Percentiles rank a stretch among this genome's conserved stretches.
phyloP scores from a whole-genome alignment of 768 basidiomycete species.

The Russula foetens region DNA sequence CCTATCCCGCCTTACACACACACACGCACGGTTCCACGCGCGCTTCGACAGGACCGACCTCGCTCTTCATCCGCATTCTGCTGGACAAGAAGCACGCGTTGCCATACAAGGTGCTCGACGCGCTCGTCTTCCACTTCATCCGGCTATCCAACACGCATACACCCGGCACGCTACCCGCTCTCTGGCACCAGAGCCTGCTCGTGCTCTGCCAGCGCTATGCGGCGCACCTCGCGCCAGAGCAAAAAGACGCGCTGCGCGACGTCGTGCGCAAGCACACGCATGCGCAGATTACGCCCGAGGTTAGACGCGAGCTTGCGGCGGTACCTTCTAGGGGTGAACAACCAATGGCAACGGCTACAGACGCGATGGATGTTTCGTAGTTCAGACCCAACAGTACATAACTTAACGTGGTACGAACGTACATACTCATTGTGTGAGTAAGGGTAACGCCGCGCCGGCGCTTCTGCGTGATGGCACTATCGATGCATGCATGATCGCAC shows the following conservation, averaged over 20 bases:
- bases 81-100: slow-evolving; percentile 97
- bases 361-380: slow-evolving; percentile 44
- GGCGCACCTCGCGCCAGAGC: slow-evolving; percentile 89
- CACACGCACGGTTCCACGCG: too few relatives aligned
- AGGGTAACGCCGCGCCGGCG: too few relatives aligned
- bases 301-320: slow-evolving; percentile 83
- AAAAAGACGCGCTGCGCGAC: slow-evolving; percentile 95
- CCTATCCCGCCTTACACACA: not conserved
- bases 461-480: too few relatives aligned
- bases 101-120: slow-evolving; percentile 96
- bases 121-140: slow-evolving; percentile 97
- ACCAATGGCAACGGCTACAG: slow-evolving; percentile 47
- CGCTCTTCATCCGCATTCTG: slow-evolving; percentile 92
- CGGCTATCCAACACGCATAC: slow-evolving; percentile 89
- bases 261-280: slow-evolving; percentile 83
- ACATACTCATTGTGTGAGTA: not conserved
- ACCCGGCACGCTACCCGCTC: slow-evolving; percentile 82
- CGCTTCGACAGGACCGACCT: slow-evolving; percentile 61
- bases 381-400: not conserved
- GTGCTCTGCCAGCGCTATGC: slow-evolving; percentile 94
- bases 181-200: slow-evolving; percentile 96
- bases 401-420: too few relatives aligned
- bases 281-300: slow-evolving; percentile 80
- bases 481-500: too few relatives aligned
- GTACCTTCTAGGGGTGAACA: slow-evolving; percentile 83